These are phyloP conservation scores for Akebia trifoliata DNA, from an alignment of 164 flowering plant genomes.

Conservation along the genomic window DNA sequence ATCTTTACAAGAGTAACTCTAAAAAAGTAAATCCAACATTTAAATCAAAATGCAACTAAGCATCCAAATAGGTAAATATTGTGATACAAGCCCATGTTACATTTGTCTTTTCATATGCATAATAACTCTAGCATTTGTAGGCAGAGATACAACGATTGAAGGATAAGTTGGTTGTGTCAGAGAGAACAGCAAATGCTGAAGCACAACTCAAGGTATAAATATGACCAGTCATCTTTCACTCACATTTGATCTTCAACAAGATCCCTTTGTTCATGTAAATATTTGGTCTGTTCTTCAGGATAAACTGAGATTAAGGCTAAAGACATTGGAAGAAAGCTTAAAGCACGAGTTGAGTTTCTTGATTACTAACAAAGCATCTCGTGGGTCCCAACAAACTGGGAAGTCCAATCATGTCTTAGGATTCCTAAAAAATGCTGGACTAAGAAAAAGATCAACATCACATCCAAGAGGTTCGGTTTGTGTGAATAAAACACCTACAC, in stretches of 20 bases:
- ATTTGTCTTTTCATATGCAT: background rate
- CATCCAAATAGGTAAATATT: no score
- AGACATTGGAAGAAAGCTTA: conserved; percentile 78
- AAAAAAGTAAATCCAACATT: no score
- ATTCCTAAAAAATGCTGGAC: conserved; percentile 40
- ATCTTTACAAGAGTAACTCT: no score
- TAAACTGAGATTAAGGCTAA: conserved; percentile 66
- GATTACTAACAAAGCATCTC: conserved; percentile 18
- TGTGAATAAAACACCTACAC: conserved; percentile 25
- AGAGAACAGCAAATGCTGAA: conserved; percentile 88
- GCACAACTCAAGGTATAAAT: conserved; percentile 69
- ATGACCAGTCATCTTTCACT: conserved; percentile 2
- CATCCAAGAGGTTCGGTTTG: conserved; percentile 58
- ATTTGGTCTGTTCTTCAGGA: conserved; percentile 41
- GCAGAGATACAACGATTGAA: conserved; percentile 76
- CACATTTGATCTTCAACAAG: background rate
- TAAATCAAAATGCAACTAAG: no score
- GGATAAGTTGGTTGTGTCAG: conserved; percentile 70
- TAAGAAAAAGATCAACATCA: conserved; percentile 66
- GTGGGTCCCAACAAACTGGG: conserved; percentile 33
- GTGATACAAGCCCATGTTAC: background rate
- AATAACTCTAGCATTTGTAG: conserved; percentile 26
- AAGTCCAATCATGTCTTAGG: conserved; percentile 47
- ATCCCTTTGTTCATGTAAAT: conserved; percentile 3
- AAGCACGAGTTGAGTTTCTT: conserved; percentile 43